phyloP scores from a whole-genome alignment of 495 filamentous ascomycete genomes.

The Hypoxylon trugodes region DNA sequence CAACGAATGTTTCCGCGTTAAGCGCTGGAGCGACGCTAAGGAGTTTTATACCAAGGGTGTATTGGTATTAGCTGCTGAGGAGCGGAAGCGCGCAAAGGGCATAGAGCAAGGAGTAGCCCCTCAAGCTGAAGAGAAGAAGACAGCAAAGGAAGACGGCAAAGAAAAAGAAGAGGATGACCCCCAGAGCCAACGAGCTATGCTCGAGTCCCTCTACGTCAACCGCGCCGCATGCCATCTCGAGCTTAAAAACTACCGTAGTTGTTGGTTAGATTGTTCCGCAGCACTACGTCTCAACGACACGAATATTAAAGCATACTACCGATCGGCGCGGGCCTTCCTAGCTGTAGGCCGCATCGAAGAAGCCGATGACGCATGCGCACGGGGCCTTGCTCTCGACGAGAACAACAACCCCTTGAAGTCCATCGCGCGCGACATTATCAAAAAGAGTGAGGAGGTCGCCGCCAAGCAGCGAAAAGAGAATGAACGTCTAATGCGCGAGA shows the following conservation, averaged over 20 bases:
- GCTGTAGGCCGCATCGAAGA: constrained; percentile 76
- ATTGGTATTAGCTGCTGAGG: constrained; percentile 67
- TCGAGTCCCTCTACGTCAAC: constrained; percentile 84
- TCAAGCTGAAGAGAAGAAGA: too few relatives aligned
- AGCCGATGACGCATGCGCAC: constrained; percentile 75
- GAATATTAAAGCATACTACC: constrained; percentile 91
- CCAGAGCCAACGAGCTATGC: constrained; percentile 63
- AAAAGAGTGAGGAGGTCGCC: constrained; percentile 45
- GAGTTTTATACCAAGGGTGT: constrained; percentile 92
- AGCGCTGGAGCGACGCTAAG: constrained; percentile 82
- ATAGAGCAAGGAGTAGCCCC: too few relatives aligned
- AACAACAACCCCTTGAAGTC: constrained; percentile 62
- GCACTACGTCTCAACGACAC: constrained; percentile 77
- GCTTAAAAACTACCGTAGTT: constrained; percentile 79
- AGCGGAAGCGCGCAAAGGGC: constrained; percentile 48
- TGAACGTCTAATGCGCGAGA: constrained; percentile 56
- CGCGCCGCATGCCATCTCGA: constrained; percentile 84
- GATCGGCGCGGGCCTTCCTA: constrained; percentile 77
- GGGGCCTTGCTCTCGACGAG: constrained; percentile 75
- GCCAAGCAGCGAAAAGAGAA: constrained; percentile 55
- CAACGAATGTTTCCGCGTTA: constrained; percentile 81
- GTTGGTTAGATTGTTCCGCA: constrained; percentile 81
- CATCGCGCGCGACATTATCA: constrained; percentile 63
- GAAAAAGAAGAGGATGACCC: constrained; percentile 63
- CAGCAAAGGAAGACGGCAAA: too few relatives aligned